Base-by-base conservation (phyloP, 768 basidiomycete genomes). In the Cyclocybe cylindracea region DNA sequence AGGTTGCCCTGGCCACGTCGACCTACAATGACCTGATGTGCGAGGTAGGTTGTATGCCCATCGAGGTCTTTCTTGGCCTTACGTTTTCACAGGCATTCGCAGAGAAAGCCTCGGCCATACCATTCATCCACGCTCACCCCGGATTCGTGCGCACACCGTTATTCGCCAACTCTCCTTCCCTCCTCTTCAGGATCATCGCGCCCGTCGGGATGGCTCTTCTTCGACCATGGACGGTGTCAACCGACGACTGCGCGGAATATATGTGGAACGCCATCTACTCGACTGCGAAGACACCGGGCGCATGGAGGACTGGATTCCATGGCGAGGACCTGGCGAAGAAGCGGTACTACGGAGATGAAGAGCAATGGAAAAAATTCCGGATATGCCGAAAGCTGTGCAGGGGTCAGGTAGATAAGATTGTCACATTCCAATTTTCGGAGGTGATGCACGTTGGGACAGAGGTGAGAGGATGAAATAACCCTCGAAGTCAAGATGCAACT, bases 11-110 rank as follows among this genome's bases (percentile, higher is more conserved):
- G 34, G 50, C 64, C 1, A 67, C 69, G 2, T 61, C 70, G 16
- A 76, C 77, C 1, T 80, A 80, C 56, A 81, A 73, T 48, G 78
- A 82, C 62, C 57, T 77, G n/a, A 77, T 77, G 74, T 56, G 80
- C 24, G 70, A 78, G 70, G 80, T 78, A 46, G 10, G 58, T 55
- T 31, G 49, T 7, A 24, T 7, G 7, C 10, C 10, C 3, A 5
- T 35, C 29, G 19, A 10, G 36, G 10, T 54, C 35, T 35, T 24
- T 40, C 24, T 56, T 36, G 18, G 42, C 24, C 10, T 13, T 11
- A 35, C 55, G 57, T 43, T 29, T 36, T 36, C 31, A 19, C 44
- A 78, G 77, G 64, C 69, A 46, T 73, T 71, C 45, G 62, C 72
- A 0, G 57, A 57, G 3, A 66, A 59, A 8, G 57, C 77, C 34